Evolutionary conservation across 75 land plant species (phyloP), one percentile per base, ranked within the genome.

Genomic region (Sequoia sempervirens): DNA sequence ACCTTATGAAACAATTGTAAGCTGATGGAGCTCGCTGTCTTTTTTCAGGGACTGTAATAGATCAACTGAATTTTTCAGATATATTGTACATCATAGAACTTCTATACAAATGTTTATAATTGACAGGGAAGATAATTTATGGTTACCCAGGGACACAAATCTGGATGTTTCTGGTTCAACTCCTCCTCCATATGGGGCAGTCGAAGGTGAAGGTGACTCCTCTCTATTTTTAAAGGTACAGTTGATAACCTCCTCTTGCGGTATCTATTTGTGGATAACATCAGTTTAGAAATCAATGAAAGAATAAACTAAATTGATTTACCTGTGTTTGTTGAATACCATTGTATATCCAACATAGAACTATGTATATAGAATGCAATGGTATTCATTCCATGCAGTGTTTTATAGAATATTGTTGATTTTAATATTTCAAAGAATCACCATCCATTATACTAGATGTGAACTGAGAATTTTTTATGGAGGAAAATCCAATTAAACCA

Each of bases 21-120:
- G 91, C 94, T 34, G 94, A 92, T 23, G 94, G 92, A 78, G 91
- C 89, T 2, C 94, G 86, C 61, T 92, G 94, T 79, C 88, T 85
- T 81, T 92, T 92, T 83, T 91, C 94, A 18, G 92, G 89, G 4
- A 87, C 92, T 92, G 91, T 80, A 84, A 12, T 50, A 50, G 13
- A 13, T 13, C 53, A 50, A 50, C 15, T 50, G 53, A 50, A 13
- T 50, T 50, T 50, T 50, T 50, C 53, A 50, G 53, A 50, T 11
- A 50, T 13, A 50, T 50, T 50, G 53, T 50, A 50, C 53, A 50
- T 50, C 3, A 50, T 50, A 50, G 15, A 50, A 13, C 1, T 50
- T 12, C 53, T 50, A 50, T 13, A 50, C 53, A 50, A 50, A 12
- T 50, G 53, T 50, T 50, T 50, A 50, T 50, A 50, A 50, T 50